phyloP scores from a whole-genome alignment of 2,329 filamentous ascomycete genomes.

The Tolypocladium inflatum region DNA sequence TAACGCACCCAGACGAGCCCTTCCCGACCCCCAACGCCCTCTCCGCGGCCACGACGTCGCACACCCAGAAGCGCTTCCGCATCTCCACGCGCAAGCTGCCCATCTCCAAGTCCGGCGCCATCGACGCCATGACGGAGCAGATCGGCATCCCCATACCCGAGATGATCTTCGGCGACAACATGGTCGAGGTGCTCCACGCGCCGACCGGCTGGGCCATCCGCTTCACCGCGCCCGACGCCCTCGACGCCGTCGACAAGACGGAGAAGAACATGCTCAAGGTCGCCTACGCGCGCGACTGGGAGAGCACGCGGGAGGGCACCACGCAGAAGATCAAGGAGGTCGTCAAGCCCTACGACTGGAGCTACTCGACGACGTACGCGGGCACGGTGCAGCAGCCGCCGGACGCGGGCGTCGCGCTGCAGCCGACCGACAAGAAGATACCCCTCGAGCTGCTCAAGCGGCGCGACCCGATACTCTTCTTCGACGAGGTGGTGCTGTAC shows the following conservation, averaged over 20 bases:
- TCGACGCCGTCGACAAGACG: constrained; percentile 91
- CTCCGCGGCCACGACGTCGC: constrained; percentile 43
- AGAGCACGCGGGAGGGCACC: constrained; percentile 56
- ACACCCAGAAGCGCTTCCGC: constrained; percentile 57
- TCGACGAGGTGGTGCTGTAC: constrained; percentile 91
- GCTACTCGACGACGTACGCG: constrained; percentile 81
- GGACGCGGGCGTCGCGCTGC: background rate
- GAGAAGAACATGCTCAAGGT: constrained; percentile 86
- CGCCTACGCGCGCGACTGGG: constrained; percentile 84
- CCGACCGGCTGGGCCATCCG: constrained; percentile 66
- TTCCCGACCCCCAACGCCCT: constrained; percentile 43
- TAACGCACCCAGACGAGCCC: constrained; percentile 36
- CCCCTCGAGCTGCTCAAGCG: constrained; percentile 79
- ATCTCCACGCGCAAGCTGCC: constrained; percentile 83
- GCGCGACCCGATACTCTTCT: constrained; percentile 90
- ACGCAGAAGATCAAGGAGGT: constrained; percentile 86
- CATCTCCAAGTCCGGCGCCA: constrained; percentile 85
- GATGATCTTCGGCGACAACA: constrained; percentile 99
- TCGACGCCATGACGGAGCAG: constrained; percentile 71
- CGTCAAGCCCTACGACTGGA: constrained; percentile 97
- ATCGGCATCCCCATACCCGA: constrained; percentile 86
- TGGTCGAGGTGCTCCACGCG: constrained; percentile 65
- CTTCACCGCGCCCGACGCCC: constrained; percentile 79
- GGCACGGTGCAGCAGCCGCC: constrained; percentile 48
- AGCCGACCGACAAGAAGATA: constrained; percentile 41